A percentile compares a stretch with the other conserved stretches of the same genome.
Conservation (phyloP, 352 stramenopile species). For the Globisporangium lucens region DNA sequence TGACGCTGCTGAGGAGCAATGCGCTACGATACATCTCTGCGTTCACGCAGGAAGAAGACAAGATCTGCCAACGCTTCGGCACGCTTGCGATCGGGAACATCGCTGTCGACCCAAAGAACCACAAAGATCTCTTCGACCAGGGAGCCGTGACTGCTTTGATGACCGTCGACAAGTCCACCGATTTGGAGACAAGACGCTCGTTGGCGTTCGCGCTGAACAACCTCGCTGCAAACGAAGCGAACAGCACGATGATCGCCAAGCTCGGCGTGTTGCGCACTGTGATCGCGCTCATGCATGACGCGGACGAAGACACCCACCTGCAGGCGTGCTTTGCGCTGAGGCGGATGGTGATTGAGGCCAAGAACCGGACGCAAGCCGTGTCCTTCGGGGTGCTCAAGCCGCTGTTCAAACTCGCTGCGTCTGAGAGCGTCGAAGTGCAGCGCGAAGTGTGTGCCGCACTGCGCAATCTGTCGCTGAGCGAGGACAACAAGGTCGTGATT, state of each 20-base stretch:
- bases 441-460: conserved; percentile 91
- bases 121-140: conserved; percentile 92
- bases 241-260: conserved; percentile 84
- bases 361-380: conserved; percentile 90
- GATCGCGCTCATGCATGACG: conserved; percentile 82
- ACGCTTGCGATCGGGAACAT: conserved; percentile 92
- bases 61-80: conserved; percentile 86
- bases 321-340: conserved; percentile 92
- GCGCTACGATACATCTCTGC: conserved; percentile 86
- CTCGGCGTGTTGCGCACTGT: conserved; percentile 85
- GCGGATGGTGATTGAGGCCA: conserved; percentile 89
- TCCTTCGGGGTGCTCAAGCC: conserved; percentile 89
- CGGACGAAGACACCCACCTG: conserved; percentile 91
- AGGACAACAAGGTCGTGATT: conserved; percentile 93
- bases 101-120: conserved; percentile 83
- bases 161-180: conserved; percentile 71
- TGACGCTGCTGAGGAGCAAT: conserved; percentile 81
- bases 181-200: conserved; percentile 90
- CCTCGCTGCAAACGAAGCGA: conserved; percentile 89
- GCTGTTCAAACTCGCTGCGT: conserved; percentile 84
- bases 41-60: conserved; percentile 81
- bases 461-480: conserved; percentile 89
- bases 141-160: conserved; percentile 89
- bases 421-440: conserved; percentile 90
- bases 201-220: conserved; percentile 95